A percentile compares a stretch with the other conserved stretches of the same genome.
Evolutionary conservation across 805 yeast species (phyloP).

Genomic region (Barnettozyma siamensis): DNA sequence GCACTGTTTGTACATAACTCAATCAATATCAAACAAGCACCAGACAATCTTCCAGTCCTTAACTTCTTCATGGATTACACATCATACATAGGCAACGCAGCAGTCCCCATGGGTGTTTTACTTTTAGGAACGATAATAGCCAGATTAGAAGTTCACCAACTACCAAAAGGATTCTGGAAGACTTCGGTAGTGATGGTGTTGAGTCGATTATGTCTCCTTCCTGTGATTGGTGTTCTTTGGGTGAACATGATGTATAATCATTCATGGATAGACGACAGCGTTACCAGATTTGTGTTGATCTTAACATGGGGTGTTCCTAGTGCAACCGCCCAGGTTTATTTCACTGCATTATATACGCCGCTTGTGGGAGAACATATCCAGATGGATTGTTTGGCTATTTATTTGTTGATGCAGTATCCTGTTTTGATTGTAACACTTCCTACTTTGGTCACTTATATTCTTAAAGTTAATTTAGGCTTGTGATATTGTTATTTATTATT

Average conservation of each 20-base stretch:
- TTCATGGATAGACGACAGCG: conserved; percentile 57
- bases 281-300: conserved; percentile 68
- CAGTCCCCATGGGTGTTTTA: conserved; percentile 81
- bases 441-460: conserved; percentile 35
- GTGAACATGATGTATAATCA: conserved; percentile 52
- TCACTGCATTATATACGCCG: conserved; percentile 85
- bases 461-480: conserved; percentile 13
- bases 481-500: neutral
- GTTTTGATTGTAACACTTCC: conserved; percentile 66
- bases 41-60: conserved; percentile 78
- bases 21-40: conserved; percentile 61
- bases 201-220: conserved; percentile 60
- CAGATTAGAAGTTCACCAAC: conserved; percentile 49
- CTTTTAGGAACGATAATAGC: conserved; percentile 86
- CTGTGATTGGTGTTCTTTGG: conserved; percentile 72
- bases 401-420: conserved; percentile 69
- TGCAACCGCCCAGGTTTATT: conserved; percentile 81
- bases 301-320: conserved; percentile 78
- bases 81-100: conserved; percentile 75
- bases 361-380: conserved; percentile 45
- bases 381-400: conserved; percentile 81
- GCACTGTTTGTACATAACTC: conserved; percentile 55
- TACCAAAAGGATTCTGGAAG: conserved; percentile 70
- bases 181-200: conserved; percentile 53
- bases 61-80: conserved; percentile 82